phyloP scores from a whole-genome alignment of 2,329 filamentous ascomycete genomes.

The Diaporthe destruens region DNA sequence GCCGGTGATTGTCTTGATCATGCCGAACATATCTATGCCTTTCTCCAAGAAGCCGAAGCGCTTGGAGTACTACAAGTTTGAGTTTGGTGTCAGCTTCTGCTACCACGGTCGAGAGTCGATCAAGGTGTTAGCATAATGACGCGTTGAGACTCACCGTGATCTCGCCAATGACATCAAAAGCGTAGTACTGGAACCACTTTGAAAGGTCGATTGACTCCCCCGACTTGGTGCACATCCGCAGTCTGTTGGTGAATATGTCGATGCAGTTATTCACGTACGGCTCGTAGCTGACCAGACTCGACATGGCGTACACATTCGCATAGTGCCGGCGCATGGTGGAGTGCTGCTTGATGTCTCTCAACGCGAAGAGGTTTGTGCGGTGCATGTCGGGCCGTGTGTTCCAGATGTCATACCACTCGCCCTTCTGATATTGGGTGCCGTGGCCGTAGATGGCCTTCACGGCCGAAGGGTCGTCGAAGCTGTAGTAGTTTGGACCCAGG shows the following conservation, averaged over 20 bases:
- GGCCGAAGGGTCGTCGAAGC: slow-evolving; percentile 30
- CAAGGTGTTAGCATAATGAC: too few species aligned
- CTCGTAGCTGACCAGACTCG: slow-evolving; percentile 61
- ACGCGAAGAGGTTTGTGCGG: slow-evolving; percentile 48
- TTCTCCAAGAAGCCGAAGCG: slow-evolving; percentile 59
- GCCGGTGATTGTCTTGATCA: slow-evolving; percentile 56
- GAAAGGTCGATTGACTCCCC: slow-evolving; percentile 53
- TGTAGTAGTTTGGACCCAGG: slow-evolving; percentile 33
- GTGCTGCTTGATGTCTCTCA: slow-evolving; percentile 53
- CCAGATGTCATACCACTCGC: slow-evolving; percentile 30
- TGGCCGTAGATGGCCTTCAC: slow-evolving; percentile 37
- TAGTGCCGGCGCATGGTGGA: slow-evolving; percentile 55
- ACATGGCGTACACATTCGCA: slow-evolving; percentile 61
- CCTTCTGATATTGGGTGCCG: slow-evolving; percentile 28
- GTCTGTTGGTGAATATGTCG: slow-evolving; percentile 53
- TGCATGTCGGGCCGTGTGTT: background rate
- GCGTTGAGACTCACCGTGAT: slow-evolving; percentile 52
- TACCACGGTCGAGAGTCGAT: background rate
- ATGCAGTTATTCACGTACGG: slow-evolving; percentile 61
- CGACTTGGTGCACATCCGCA: slow-evolving; percentile 52
- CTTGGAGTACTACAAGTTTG: slow-evolving; percentile 61
- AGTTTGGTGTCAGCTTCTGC: slow-evolving; percentile 57
- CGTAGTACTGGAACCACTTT: slow-evolving; percentile 61
- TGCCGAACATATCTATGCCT: slow-evolving; percentile 60
- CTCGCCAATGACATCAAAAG: slow-evolving; percentile 64